Evolutionary conservation across 768 basidiomycete species (phyloP).

Genomic region (Tulasnella sp.): DNA sequence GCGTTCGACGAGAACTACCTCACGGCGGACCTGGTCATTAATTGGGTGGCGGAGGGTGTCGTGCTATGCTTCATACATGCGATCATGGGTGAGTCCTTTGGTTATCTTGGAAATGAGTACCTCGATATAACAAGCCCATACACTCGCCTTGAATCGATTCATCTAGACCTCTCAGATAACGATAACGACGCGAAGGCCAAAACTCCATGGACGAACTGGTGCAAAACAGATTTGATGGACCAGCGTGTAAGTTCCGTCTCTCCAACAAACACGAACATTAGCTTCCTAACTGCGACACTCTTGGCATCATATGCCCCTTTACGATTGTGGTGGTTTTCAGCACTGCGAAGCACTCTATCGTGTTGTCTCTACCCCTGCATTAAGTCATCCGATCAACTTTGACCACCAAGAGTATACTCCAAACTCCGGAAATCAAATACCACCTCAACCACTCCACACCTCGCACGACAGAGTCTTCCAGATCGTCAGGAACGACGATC

Average conservation of each 20-base stretch:
- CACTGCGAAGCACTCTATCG: no score
- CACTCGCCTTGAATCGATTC: background rate
- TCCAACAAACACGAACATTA: conserved; percentile 1
- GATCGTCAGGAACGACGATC: conserved; percentile 11
- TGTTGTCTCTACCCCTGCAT: background rate
- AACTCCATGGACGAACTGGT: conserved; percentile 81
- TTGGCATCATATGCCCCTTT: background rate
- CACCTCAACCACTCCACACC: conserved; percentile 23
- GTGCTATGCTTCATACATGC: conserved; percentile 86
- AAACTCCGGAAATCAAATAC: conserved; percentile 45
- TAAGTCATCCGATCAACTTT: conserved; percentile 1
- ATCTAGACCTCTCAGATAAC: conserved; percentile 32
- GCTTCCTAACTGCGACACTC: background rate
- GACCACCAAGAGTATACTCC: conserved; percentile 35
- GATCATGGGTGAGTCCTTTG: conserved; percentile 47
- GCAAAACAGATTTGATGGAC: conserved; percentile 59
- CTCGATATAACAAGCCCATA: background rate
- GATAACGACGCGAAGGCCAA: conserved; percentile 71
- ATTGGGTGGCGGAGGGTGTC: conserved; percentile 78
- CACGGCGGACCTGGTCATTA: conserved; percentile 82
- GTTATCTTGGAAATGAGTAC: background rate
- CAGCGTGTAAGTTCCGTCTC: conserved; percentile 6
- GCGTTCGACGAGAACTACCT: conserved; percentile 65
- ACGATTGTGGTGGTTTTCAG: background rate
- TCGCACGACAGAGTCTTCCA: conserved; percentile 12